phyloP scores from a whole-genome alignment of 805 yeast species.

The Zygosaccharomyces bailii region DNA sequence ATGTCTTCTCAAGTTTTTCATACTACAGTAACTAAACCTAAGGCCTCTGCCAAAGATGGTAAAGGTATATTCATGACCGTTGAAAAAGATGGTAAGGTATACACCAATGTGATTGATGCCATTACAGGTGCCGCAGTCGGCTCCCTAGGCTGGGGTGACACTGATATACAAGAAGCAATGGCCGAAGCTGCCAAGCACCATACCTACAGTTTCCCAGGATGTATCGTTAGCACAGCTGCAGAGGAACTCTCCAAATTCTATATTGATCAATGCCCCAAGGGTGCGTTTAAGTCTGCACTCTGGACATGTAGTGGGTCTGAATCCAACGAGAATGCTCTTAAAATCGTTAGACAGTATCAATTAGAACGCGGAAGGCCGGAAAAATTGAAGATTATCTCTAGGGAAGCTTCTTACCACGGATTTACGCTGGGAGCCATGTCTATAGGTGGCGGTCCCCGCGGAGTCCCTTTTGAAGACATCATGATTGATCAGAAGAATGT shows the following conservation, averaged over 20 bases:
- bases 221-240: constrained; percentile 38
- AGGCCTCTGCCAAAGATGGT: constrained; percentile 42
- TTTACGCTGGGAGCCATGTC: constrained; percentile 47
- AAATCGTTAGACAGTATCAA: constrained; percentile 50
- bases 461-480: constrained; percentile 33
- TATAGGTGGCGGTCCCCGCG: constrained; percentile 39
- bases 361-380: constrained; percentile 42
- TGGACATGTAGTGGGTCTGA: constrained; percentile 66
- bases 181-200: constrained; percentile 39
- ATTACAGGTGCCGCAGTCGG: constrained; percentile 55
- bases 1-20: constrained; percentile 39
- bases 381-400: constrained; percentile 42
- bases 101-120: constrained; percentile 40
- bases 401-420: constrained; percentile 49
- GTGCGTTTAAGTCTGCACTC: constrained; percentile 40
- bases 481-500: constrained; percentile 27
- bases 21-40: constrained; percentile 38
- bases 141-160: constrained; percentile 45
- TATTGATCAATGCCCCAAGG: constrained; percentile 39
- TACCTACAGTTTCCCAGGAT: constrained; percentile 39
- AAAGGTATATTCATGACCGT: constrained; percentile 42
- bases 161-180: constrained; percentile 35
- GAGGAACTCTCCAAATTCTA: constrained; percentile 44
- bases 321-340: constrained; percentile 63
- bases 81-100: constrained; percentile 41